phyloP scores from a whole-genome alignment of 1,284 basidiomycete genomes.

The Moniliophthora roreri region DNA sequence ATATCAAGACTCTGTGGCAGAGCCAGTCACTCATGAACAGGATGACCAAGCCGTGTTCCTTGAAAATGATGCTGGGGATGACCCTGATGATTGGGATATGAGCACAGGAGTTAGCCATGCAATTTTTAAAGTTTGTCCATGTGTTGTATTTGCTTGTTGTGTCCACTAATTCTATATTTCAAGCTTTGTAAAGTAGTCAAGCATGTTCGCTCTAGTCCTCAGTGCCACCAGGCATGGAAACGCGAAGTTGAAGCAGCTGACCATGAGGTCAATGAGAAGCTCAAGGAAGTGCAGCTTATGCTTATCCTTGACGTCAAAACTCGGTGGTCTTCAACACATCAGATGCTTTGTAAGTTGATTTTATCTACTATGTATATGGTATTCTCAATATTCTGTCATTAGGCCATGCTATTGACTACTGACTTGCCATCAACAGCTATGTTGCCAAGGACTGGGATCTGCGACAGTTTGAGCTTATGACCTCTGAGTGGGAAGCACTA shows the following conservation, averaged over 20 bases:
- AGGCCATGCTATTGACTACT: slow-evolving; percentile 22
- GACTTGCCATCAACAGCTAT: slow-evolving; percentile 14
- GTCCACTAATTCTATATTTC: too few relatives aligned
- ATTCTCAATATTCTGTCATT: background rate
- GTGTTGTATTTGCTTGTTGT: too few relatives aligned
- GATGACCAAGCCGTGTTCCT: too few relatives aligned
- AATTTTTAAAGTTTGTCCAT: too few relatives aligned
- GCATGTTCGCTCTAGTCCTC: too few relatives aligned
- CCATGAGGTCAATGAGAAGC: background rate
- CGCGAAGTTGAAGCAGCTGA: too few relatives aligned
- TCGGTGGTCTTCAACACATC: slow-evolving; percentile 25
- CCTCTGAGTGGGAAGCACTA: slow-evolving; percentile 23
- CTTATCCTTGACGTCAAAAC: slow-evolving; percentile 23
- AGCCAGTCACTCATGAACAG: too few relatives aligned
- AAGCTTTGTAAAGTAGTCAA: too few relatives aligned
- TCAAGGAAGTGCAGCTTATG: slow-evolving; percentile 2
- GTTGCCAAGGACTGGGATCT: slow-evolving; percentile 16
- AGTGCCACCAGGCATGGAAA: background rate
- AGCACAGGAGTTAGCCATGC: too few relatives aligned
- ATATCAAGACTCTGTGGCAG: too few relatives aligned
- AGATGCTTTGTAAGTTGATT: slow-evolving; percentile 23
- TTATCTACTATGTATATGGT: background rate
- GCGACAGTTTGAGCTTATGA: slow-evolving; percentile 10
- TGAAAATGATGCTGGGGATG: too few relatives aligned
- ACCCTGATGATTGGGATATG: too few relatives aligned